Evolutionary conservation across 2,329 filamentous ascomycete species (phyloP).

Genomic region (Fusarium incarnatum): DNA sequence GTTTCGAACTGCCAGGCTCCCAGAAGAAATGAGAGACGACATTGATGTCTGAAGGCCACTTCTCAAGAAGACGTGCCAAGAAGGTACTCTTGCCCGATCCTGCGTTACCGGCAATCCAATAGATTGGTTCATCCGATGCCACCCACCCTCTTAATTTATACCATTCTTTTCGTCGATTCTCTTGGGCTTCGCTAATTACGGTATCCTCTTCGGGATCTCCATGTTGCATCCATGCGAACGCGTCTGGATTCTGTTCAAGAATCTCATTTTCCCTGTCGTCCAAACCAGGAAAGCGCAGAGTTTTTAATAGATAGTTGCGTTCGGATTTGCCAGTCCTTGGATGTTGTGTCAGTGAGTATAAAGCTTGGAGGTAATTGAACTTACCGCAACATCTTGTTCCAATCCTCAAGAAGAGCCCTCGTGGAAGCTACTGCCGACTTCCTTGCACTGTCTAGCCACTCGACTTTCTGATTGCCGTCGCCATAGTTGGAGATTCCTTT

Average conservation of each 20-base stretch:
- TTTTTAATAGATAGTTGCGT: not conserved
- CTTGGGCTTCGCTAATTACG: not conserved
- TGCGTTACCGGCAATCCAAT: constrained; percentile 11
- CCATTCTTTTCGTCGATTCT: not conserved
- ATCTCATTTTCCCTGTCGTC: not conserved
- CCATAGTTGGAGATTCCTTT: constrained; percentile 32
- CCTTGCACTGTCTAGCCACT: constrained; percentile 11
- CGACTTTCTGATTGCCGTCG: constrained; percentile 25
- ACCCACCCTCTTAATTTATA: not conserved
- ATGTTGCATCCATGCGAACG: not conserved
- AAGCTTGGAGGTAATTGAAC: not conserved
- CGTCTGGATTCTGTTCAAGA: not conserved
- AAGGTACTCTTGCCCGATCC: constrained; percentile 10
- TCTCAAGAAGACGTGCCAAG: not conserved
- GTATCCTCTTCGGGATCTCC: not conserved
- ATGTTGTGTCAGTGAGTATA: not conserved
- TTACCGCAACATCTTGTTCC: not conserved
- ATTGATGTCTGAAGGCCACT: not conserved
- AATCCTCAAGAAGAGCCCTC: constrained; percentile 10
- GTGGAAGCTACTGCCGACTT: not conserved
- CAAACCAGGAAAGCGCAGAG: not conserved
- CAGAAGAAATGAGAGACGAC: constrained; percentile 10
- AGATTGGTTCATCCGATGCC: not conserved
- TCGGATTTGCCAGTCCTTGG: not conserved
- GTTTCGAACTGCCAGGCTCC: not conserved